Percentiles rank a stretch among this genome's conserved stretches.
Conservation (phyloP, 2,329 filamentous ascomycete species). For the Epicoccum nigrum region DNA sequence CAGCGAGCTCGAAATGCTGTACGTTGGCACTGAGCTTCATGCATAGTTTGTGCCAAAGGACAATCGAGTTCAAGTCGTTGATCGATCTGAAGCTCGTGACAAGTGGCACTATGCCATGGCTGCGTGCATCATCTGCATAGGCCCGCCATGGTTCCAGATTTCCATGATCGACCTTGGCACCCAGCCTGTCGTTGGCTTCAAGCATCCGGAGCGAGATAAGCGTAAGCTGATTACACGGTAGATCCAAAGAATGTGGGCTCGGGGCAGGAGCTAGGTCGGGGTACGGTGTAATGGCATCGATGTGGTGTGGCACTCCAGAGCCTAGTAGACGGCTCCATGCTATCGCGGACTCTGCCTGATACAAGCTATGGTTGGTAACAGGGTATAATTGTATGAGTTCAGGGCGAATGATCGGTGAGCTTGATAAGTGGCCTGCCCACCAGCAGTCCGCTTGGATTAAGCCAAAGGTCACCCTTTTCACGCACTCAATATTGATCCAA, state of each 20-base stretch:
- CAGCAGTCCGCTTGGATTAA: constrained; percentile 56
- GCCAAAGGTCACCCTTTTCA: constrained; percentile 57
- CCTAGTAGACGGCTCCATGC: constrained; percentile 43
- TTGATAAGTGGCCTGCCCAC: constrained; percentile 56
- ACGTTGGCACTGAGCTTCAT: constrained; percentile 60
- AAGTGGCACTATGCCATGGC: constrained; percentile 48
- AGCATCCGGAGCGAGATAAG: constrained; percentile 42
- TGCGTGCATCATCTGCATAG: constrained; percentile 56
- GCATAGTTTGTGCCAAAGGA: constrained; percentile 61
- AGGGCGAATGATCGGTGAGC: constrained; percentile 54
- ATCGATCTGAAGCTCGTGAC: constrained; percentile 39
- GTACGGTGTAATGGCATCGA: constrained; percentile 41
- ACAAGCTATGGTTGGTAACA: constrained; percentile 54
- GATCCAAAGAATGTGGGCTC: background rate
- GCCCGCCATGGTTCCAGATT: constrained; percentile 48
- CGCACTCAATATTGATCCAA: constrained; percentile 60
- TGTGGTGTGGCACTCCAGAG: constrained; percentile 38
- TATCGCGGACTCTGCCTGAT: constrained; percentile 48
- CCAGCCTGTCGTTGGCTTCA: constrained; percentile 44
- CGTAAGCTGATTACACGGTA: constrained; percentile 36
- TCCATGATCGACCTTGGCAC: constrained; percentile 32
- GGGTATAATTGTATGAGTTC: constrained; percentile 56
- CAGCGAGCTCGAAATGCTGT: constrained; percentile 60
- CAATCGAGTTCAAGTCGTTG: constrained; percentile 56
- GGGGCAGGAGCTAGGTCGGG: constrained; percentile 8